Evolutionary conservation across 768 basidiomycete species (phyloP).

Genomic region (Paxillus ammoniavirescens): DNA sequence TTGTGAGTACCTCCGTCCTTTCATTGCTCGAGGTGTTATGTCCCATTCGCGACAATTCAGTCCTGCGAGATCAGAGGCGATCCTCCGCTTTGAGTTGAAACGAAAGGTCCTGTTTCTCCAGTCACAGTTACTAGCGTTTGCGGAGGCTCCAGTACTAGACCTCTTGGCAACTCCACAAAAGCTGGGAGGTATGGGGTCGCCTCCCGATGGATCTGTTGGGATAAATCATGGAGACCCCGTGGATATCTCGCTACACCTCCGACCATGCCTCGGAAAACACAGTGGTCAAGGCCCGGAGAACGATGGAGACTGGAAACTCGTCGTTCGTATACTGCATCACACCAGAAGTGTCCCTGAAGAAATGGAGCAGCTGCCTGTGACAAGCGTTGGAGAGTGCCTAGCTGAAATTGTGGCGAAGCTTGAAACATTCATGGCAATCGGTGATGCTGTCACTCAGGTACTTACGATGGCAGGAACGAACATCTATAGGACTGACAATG

Average conservation of each 20-base stretch:
- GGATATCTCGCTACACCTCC: conserved; percentile 14
- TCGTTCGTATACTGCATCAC: conserved; percentile 21
- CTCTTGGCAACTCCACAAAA: conserved; percentile 10
- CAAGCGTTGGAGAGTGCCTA: conserved; percentile 16
- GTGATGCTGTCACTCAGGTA: conserved; percentile 24
- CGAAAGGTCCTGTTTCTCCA: conserved; percentile 15
- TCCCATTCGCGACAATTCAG: conserved; percentile 1
- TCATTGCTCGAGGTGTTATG: neutral
- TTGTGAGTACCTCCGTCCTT: conserved; percentile 12
- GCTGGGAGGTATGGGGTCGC: conserved; percentile 4
- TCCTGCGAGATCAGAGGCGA: conserved; percentile 11
- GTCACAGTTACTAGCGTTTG: conserved; percentile 12
- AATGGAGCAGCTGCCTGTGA: neutral
- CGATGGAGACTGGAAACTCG: conserved; percentile 14
- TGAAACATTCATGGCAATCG: conserved; percentile 23
- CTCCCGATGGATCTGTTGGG: neutral
- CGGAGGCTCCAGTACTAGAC: conserved; percentile 15
- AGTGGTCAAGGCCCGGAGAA: neutral
- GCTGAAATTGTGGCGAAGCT: conserved; percentile 21
- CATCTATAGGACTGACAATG: neutral
- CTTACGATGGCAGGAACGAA: neutral
- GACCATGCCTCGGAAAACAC: conserved; percentile 4
- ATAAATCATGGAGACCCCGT: neutral
- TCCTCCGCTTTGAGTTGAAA: conserved; percentile 26
- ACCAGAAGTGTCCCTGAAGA: neutral